Conservation (phyloP, 1,284 basidiomycete species). For the Omphalotus olearius region DNA sequence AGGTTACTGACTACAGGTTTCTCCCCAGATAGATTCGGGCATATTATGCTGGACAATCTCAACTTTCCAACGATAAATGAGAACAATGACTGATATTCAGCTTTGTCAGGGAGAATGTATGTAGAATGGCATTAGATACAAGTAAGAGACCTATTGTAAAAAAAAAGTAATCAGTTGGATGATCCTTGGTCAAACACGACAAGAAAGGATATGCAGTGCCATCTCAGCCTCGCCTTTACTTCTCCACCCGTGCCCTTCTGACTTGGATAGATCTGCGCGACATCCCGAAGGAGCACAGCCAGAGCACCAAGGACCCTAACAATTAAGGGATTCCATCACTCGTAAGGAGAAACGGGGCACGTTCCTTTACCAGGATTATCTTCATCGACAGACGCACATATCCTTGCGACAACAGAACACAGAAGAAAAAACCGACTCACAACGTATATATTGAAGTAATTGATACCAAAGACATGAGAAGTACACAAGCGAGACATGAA, state of each 20-base stretch:
- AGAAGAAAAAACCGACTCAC: constrained; percentile 27
- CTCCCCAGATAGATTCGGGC: too few species aligned
- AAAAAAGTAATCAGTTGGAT: too few species aligned
- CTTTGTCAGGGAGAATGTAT: too few species aligned
- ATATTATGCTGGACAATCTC: too few species aligned
- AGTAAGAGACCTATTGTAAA: too few species aligned
- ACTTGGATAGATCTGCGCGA: constrained; percentile 10
- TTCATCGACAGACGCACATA: constrained; percentile 45
- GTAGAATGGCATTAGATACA: too few species aligned
- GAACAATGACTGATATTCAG: too few species aligned
- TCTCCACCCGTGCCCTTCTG: constrained; percentile 68
- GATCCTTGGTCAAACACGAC: background rate
- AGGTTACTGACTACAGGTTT: too few species aligned
- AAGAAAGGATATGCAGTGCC: constrained; percentile 19
- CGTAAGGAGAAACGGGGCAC: constrained; percentile 49
- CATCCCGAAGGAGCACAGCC: background rate
- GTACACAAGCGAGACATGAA: constrained; percentile 3
- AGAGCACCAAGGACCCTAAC: constrained; percentile 18
- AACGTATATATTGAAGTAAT: constrained; percentile 11
- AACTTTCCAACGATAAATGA: too few species aligned
- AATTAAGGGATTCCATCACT: constrained; percentile 20
- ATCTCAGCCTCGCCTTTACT: constrained; percentile 82
- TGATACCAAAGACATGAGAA: constrained; percentile 5
- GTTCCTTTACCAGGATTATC: constrained; percentile 86
- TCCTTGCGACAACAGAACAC: constrained; percentile 12